A percentile compares a stretch with the other conserved stretches of the same genome.
Conservation (phyloP, 306 rosid species). For the Sindora glabra region DNA sequence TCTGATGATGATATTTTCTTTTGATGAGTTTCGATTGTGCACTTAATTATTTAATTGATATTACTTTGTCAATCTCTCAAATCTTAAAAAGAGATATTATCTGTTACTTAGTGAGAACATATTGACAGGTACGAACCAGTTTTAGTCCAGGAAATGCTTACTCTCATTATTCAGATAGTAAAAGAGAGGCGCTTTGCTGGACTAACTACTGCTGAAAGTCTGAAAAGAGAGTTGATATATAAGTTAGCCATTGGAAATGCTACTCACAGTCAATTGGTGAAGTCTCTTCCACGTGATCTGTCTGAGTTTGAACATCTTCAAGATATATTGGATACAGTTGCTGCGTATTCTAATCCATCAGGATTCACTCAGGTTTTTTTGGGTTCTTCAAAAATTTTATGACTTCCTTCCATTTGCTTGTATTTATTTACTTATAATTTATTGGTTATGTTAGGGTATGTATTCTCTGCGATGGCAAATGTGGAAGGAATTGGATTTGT, state of each 20-base stretch:
- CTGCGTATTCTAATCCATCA: conserved; percentile 77
- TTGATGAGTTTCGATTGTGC: not conserved
- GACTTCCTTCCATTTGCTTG: conserved; percentile 1
- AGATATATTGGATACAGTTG: conserved; percentile 61
- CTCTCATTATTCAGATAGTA: conserved; percentile 78
- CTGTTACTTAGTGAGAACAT: not conserved
- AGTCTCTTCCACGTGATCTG: conserved; percentile 91
- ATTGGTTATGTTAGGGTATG: conserved; percentile 54
- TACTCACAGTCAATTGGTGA: conserved; percentile 88
- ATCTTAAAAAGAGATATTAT: not conserved
- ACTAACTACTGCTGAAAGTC: conserved; percentile 65
- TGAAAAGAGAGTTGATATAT: conserved; percentile 79
- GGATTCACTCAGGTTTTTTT: conserved; percentile 74
- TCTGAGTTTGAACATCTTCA: conserved; percentile 69
- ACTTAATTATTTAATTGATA: not conserved
- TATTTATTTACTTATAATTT: conserved; percentile 4
- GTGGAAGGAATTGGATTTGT: conserved; percentile 90
- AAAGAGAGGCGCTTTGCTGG: conserved; percentile 95
- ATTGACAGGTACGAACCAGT: conserved; percentile 69
- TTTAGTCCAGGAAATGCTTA: conserved; percentile 89
- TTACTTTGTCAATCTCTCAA: not conserved
- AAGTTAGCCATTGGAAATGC: conserved; percentile 77
- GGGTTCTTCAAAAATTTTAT: not conserved
- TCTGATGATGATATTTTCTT: not conserved
- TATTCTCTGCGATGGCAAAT: conserved; percentile 72